phyloP scores from a whole-genome alignment of 352 stramenopile species.

The Globisporangium yorkense region DNA sequence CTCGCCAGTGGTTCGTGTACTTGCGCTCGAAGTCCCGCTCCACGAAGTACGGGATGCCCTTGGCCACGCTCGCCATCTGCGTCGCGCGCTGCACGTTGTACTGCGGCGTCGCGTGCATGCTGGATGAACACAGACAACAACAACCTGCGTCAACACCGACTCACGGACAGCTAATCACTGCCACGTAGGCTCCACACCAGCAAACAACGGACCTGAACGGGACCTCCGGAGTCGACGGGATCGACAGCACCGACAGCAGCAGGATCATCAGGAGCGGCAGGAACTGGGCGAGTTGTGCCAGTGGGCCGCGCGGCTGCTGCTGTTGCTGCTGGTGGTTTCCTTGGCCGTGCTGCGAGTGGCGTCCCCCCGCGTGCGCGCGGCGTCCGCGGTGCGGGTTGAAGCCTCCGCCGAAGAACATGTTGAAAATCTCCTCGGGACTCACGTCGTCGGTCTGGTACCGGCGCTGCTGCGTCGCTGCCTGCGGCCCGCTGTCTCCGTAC shows the following conservation, averaged over 20 bases:
- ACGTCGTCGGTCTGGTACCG: slow-evolving; percentile 80
- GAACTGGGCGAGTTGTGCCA: slow-evolving; percentile 71
- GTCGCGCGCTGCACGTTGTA: slow-evolving; percentile 71
- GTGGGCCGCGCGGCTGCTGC: slow-evolving; percentile 31
- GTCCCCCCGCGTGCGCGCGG: slow-evolving; percentile 3
- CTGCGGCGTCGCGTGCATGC: slow-evolving; percentile 67
- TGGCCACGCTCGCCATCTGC: slow-evolving; percentile 77
- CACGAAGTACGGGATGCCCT: slow-evolving; percentile 87
- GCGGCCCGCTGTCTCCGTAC: slow-evolving; percentile 53
- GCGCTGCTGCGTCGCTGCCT: slow-evolving; percentile 32
- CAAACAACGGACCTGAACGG: slow-evolving; percentile 51
- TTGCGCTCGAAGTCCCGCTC: slow-evolving; percentile 81
- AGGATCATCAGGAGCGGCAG: slow-evolving; percentile 84
- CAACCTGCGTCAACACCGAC: background rate
- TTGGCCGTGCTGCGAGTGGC: slow-evolving; percentile 2
- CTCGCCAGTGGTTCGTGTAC: slow-evolving; percentile 82
- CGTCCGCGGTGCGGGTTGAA: slow-evolving; percentile 54
- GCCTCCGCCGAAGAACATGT: slow-evolving; percentile 89
- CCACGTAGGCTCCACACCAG: background rate
- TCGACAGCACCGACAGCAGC: slow-evolving; percentile 74
- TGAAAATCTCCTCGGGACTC: slow-evolving; percentile 90
- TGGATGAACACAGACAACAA: slow-evolving; percentile 11
- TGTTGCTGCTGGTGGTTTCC: slow-evolving; percentile 20
- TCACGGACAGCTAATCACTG: too few relatives aligned
- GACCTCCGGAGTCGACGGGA: slow-evolving; percentile 58